Conservation (phyloP, 2,329 filamentous ascomycete genomes). For the Fusarium denticulatum region DNA sequence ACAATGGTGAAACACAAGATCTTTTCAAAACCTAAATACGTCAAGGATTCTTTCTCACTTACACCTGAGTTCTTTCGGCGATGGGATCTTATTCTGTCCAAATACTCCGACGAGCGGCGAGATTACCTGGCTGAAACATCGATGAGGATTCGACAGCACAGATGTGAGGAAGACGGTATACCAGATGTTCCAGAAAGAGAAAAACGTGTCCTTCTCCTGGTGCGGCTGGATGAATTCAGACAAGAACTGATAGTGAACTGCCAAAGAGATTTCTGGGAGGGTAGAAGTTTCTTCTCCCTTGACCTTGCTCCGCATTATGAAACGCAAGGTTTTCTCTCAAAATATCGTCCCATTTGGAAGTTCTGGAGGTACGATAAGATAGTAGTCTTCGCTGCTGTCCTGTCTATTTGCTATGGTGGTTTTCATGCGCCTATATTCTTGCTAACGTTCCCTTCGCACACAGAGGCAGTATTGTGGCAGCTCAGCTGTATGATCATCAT, state of each 20-base stretch:
- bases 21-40: accelerated
- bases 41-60: accelerated
- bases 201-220: background rate
- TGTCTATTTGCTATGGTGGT: background rate
- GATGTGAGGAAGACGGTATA: background rate
- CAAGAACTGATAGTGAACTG: accelerated
- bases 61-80: background rate
- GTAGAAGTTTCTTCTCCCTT: background rate
- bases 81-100: background rate
- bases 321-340: background rate
- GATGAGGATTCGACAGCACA: background rate
- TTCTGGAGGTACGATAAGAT: background rate
- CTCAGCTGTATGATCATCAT: background rate
- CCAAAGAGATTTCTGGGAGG: background rate
- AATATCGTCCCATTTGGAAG: background rate
- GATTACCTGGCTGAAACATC: background rate
- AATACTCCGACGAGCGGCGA: accelerated
- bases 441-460: background rate
- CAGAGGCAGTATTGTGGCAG: background rate
- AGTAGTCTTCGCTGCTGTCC: accelerated
- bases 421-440: background rate
- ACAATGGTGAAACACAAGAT: background rate
- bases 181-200: background rate
- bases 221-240: background rate
- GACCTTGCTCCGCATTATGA: background rate